Base-by-base conservation (phyloP, 352 stramenopile species). In the Pythium dissotocum region DNA sequence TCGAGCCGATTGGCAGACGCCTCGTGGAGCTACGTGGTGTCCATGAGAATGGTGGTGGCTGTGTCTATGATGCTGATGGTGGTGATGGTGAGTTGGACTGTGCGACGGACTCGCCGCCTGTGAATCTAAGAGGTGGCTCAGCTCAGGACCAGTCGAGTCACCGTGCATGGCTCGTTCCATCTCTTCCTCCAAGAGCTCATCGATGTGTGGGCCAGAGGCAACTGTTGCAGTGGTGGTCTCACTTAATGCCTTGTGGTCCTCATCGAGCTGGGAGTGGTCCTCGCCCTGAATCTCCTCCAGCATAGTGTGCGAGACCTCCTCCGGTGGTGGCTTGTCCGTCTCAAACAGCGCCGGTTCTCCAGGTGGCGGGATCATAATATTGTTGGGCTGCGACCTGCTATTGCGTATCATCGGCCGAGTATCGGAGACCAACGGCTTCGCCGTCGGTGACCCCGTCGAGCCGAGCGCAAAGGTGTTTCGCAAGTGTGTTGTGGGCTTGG, bases 131-230 rank as follows among this genome's bases (percentile, higher is more conserved):
- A 9, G 12, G 42, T 26, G 16, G 42, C 16, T 49, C 16, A 10
- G 16, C 4, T 49, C 42, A 10, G 49, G 49, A 56, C 0, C 4
- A 36, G 49, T 5, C n/a, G 49, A 55, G 14, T n/a, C 26, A 2
- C 1, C 18, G 12, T 14, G 33, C 21, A 35, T 28, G 54, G 18
- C 54, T 6, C 46, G 18, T 6, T 60, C 54, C 21, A 36, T 1
- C 24, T 36, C 33, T 30, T 60, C 54, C 14, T 60, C 54, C 54
- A 60, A 35, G 18, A 60, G 30, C 54, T 60, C 54, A 5, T 60
- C 54, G 28, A 46, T 12, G 13, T 40, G 18, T 9, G 32, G 54
- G 10, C 54, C 53, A 24, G 53, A 58, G 6, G 26, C 32, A 40
- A 26, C 14, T 18, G 26, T 7, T 5, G 26, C 32, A 2, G 26